Conservation (phyloP, 441 rosid species). For the Brassica balearica region DNA sequence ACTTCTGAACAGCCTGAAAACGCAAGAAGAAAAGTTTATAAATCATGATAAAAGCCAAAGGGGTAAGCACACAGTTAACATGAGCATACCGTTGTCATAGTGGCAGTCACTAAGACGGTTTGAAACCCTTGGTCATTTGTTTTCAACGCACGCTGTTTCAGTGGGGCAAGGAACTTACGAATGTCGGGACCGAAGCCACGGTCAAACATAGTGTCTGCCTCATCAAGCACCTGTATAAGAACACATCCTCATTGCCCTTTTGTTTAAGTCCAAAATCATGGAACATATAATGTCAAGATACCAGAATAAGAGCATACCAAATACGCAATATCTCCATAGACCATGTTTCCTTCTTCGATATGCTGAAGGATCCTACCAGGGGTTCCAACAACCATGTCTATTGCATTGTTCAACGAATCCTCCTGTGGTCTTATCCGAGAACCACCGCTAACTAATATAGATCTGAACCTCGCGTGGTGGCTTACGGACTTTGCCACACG, state of each 20-base stretch:
- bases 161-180: conserved; percentile 80
- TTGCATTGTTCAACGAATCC: conserved; percentile 78
- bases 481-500: conserved; percentile 89
- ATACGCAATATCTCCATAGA: conserved; percentile 91
- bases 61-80: not conserved
- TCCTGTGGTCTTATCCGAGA: conserved; percentile 87
- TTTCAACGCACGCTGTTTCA: conserved; percentile 77
- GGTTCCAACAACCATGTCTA: conserved; percentile 96
- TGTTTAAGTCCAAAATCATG: not conserved
- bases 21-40: too few relatives aligned
- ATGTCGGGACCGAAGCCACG: conserved; percentile 97
- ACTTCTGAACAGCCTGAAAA: conserved; percentile 87
- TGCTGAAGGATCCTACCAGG: conserved; percentile 98
- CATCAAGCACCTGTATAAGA: conserved; percentile 80
- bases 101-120: conserved; percentile 90
- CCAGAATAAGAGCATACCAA: conserved; percentile 55
- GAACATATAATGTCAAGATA: conserved; percentile 13
- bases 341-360: conserved; percentile 90
- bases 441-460: conserved; percentile 92
- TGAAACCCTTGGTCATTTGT: conserved; percentile 79
- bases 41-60: conserved; percentile 2
- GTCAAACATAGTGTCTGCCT: conserved; percentile 99
- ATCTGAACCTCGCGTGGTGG: conserved; percentile 92
- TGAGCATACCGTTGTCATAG: conserved; percentile 76
- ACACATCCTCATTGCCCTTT: not conserved